These are phyloP conservation scores for Colletotrichum acutatum DNA, from an alignment of 2,329 filamentous ascomycete genomes.

Conservation along the genomic window DNA sequence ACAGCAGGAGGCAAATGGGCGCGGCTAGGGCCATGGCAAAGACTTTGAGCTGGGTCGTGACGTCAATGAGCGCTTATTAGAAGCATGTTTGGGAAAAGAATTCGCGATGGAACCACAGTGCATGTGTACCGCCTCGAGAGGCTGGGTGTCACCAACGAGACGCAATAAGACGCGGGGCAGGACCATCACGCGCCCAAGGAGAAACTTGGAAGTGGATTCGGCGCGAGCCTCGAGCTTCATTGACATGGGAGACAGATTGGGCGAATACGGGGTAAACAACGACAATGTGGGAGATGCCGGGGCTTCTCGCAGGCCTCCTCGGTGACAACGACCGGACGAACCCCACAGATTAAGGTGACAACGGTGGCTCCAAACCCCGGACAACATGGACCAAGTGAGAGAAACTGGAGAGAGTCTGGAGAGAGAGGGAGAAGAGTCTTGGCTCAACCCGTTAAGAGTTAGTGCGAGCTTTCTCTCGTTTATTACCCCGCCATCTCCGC, in stretches of 20 bases:
- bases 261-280: not conserved
- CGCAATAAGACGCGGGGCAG: too few species aligned
- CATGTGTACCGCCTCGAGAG: not conserved
- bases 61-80: not conserved
- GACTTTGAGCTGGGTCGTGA: not conserved
- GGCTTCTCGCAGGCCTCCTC: not conserved
- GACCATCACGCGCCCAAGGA: constrained; percentile 7
- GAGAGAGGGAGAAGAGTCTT: not conserved
- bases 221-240: not conserved
- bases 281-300: not conserved
- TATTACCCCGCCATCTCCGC: constrained; percentile 14
- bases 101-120: not conserved
- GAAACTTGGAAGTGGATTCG: constrained; percentile 9
- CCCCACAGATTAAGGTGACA: constrained; percentile 24
- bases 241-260: not conserved
- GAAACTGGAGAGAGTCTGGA: not conserved
- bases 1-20: not conserved
- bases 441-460: not conserved
- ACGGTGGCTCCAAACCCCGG: not conserved
- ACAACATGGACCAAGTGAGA: not conserved
- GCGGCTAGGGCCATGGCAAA: not conserved
- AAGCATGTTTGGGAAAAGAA: not conserved
- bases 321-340: constrained; percentile 6
- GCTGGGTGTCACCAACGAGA: not conserved
- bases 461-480: not conserved